phyloP scores from a whole-genome alignment of 2,329 filamentous ascomycete genomes.

The Rhynchosporium secalis region DNA sequence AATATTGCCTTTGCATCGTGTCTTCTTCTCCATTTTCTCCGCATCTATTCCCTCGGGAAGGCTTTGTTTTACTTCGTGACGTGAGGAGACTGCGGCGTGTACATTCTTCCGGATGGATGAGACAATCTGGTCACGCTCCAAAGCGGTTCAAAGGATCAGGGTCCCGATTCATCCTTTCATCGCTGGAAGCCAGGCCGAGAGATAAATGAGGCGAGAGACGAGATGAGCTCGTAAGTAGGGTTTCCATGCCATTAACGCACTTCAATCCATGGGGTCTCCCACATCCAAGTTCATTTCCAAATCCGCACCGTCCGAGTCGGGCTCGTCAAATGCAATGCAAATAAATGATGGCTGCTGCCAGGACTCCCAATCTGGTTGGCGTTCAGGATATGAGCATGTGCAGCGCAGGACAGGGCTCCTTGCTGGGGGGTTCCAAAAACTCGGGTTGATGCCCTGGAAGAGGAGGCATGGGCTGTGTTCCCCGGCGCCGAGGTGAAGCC shows the following conservation, averaged over 20 bases:
- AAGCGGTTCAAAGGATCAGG: slow-evolving; percentile 6
- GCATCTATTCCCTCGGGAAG: slow-evolving; percentile 4
- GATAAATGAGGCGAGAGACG: background rate
- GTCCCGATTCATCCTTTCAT: background rate
- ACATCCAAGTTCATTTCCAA: background rate
- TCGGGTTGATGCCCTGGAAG: slow-evolving; percentile 28
- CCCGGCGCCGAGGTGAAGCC: slow-evolving; percentile 1
- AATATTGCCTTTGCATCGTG: no score
- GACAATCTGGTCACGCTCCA: background rate
- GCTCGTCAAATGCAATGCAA: no score
- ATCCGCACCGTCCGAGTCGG: no score
- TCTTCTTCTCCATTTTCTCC: slow-evolving; percentile 4
- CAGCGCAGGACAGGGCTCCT: slow-evolving; percentile 15
- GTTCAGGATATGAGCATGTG: slow-evolving; percentile 4
- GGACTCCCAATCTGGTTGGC: slow-evolving; percentile 17
- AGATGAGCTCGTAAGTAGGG: background rate
- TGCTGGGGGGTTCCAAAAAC: slow-evolving; percentile 24
- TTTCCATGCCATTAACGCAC: background rate
- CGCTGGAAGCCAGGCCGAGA: background rate
- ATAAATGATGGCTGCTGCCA: no score
- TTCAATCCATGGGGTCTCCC: background rate
- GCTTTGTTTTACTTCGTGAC: slow-evolving; percentile 10
- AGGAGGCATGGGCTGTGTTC: slow-evolving; percentile 10
- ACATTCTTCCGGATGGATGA: slow-evolving; percentile 3
- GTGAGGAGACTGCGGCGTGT: background rate